Evolutionary conservation across 2,329 filamentous ascomycete species (phyloP).

Genomic region (Colletotrichum sp.): DNA sequence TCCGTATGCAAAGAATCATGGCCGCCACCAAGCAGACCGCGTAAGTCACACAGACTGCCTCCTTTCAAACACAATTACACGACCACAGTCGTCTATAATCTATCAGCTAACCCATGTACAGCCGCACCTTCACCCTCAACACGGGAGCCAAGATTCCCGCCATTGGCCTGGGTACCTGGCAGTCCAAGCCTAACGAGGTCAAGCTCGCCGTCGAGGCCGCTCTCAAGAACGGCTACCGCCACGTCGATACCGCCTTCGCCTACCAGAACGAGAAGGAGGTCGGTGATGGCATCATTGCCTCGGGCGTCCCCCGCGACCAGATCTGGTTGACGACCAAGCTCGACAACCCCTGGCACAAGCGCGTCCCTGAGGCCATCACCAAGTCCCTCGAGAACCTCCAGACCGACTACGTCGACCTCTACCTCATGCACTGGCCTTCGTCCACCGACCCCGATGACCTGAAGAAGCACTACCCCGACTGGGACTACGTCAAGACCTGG

Average conservation of each 20-base stretch:
- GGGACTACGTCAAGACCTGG: slow-evolving; percentile 85
- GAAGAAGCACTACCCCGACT: slow-evolving; percentile 75
- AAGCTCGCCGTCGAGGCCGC: slow-evolving; percentile 74
- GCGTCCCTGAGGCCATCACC: slow-evolving; percentile 66
- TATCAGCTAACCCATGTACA: slow-evolving; percentile 20
- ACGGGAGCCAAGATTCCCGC: slow-evolving; percentile 80
- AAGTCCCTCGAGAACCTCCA: slow-evolving; percentile 65
- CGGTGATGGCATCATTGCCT: slow-evolving; percentile 67
- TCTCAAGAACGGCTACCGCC: slow-evolving; percentile 72
- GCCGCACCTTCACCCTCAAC: slow-evolving; percentile 71
- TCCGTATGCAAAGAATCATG: background rate
- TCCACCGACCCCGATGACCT: slow-evolving; percentile 66
- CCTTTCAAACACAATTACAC: background rate
- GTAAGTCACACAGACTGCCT: background rate
- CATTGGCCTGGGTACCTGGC: slow-evolving; percentile 81
- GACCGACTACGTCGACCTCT: slow-evolving; percentile 72
- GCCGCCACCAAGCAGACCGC: slow-evolving; percentile 17
- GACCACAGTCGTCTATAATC: background rate
- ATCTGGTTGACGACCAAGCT: slow-evolving; percentile 84
- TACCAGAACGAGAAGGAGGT: slow-evolving; percentile 80
- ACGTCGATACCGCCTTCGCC: slow-evolving; percentile 78
- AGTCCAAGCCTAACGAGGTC: slow-evolving; percentile 73
- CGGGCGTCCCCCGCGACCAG: slow-evolving; percentile 67
- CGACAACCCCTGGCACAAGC: slow-evolving; percentile 79
- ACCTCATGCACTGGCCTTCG: slow-evolving; percentile 76